Conservation (phyloP, 2,329 filamentous ascomycete species). For the Grosmannia penicillata region DNA sequence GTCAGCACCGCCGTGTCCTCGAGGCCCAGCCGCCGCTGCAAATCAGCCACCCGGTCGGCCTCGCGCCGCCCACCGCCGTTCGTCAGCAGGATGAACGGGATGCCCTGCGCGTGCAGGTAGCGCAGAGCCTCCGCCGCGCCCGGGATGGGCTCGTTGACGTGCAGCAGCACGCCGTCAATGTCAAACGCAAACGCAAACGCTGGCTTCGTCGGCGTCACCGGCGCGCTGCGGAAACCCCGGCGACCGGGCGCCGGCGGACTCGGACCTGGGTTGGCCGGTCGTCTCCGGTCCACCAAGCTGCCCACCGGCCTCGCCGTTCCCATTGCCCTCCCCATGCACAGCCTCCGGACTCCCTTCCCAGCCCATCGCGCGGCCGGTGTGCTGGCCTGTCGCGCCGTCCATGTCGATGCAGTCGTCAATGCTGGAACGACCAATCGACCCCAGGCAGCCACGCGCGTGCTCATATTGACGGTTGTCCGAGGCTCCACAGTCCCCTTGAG, state of each 20-base stretch:
- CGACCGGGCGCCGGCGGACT: not conserved
- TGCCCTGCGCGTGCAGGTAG: slow-evolving; percentile 56
- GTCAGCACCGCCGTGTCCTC: slow-evolving; percentile 73
- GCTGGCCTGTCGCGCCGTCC: too few relatives aligned
- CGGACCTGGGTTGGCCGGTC: too few relatives aligned
- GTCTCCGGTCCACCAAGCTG: too few relatives aligned
- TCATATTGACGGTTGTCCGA: too few relatives aligned
- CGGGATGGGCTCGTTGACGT: slow-evolving; percentile 63
- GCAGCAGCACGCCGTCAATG: slow-evolving; percentile 91
- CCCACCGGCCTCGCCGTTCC: too few relatives aligned
- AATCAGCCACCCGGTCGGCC: slow-evolving; percentile 52
- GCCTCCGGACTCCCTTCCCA: too few relatives aligned
- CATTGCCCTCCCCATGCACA: too few relatives aligned
- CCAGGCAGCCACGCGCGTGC: too few relatives aligned
- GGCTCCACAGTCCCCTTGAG: too few relatives aligned
- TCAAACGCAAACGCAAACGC: slow-evolving; percentile 27
- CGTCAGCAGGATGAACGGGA: slow-evolving; percentile 89
- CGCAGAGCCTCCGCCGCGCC: slow-evolving; percentile 60
- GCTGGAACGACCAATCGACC: too few relatives aligned
- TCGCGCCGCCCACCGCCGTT: slow-evolving; percentile 89
- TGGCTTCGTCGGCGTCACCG: slow-evolving; percentile 9
- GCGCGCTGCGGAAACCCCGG: not conserved
- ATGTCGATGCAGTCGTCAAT: too few relatives aligned
- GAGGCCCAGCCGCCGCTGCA: slow-evolving; percentile 52
- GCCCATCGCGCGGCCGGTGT: too few relatives aligned